These are phyloP conservation scores for Dimocarpus longan DNA, from an alignment of 345 rosid species.

Conservation along the genomic window DNA sequence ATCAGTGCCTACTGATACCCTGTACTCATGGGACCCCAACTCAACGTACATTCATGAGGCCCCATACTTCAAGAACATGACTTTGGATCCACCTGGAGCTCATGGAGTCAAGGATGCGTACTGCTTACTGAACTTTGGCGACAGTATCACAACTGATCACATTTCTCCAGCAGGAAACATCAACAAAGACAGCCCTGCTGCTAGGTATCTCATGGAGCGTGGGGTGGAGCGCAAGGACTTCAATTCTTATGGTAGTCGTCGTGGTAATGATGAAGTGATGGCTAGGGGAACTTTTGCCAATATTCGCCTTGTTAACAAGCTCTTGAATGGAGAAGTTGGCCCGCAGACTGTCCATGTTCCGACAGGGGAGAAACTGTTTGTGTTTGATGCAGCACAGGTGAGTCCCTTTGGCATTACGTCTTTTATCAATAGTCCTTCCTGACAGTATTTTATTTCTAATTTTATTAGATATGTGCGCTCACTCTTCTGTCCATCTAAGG, in stretches of 20 bases:
- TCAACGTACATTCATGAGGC: conserved; percentile 99
- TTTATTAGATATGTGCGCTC: background rate
- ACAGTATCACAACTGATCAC: conserved; percentile 98
- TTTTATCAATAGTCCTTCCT: conserved; percentile 1
- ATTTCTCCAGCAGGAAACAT: conserved; percentile 99
- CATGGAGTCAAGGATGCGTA: conserved; percentile 92
- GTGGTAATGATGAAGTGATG: conserved; percentile 97
- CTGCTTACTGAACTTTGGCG: conserved; percentile 92
- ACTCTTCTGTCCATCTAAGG: background rate
- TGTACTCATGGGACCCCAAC: conserved; percentile 82
- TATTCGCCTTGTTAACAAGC: conserved; percentile 95
- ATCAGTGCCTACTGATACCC: conserved; percentile 55
- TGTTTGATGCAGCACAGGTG: conserved; percentile 91
- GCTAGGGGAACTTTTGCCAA: conserved; percentile 99
- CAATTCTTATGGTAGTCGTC: conserved; percentile 98
- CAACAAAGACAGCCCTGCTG: conserved; percentile 96
- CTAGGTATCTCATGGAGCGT: conserved; percentile 73
- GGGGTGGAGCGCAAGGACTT: conserved; percentile 86
- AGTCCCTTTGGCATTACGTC: conserved; percentile 23
- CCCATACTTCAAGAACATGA: conserved; percentile 93
- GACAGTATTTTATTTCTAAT: background rate
- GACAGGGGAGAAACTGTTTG: conserved; percentile 90
- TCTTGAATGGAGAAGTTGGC: conserved; percentile 94
- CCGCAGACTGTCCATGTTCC: conserved; percentile 94
- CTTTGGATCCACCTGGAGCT: conserved; percentile 89